A percentile compares a stretch with the other conserved stretches of the same genome.
phyloP scores from a whole-genome alignment of 148 eudicot genomes.

The Cornus florida region DNA sequence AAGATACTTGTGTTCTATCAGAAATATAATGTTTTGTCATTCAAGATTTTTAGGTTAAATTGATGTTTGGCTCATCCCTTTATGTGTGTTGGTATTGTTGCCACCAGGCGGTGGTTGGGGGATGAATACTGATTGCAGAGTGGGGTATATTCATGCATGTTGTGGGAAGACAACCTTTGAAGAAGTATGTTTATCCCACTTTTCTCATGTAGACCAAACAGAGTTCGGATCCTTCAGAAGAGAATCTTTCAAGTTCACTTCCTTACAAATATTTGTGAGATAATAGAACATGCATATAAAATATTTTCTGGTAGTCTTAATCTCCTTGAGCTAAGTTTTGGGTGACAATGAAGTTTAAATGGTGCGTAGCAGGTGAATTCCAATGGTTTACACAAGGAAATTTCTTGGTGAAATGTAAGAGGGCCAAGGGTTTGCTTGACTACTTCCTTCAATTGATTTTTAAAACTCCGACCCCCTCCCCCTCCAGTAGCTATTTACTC shows the following conservation, averaged over 20 bases:
- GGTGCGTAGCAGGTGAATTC: not conserved
- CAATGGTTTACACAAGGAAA: not conserved
- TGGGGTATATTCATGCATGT: too few relatives aligned
- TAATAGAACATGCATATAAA: not conserved
- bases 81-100: not conserved
- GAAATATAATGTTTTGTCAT: not conserved
- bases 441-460: too few relatives aligned
- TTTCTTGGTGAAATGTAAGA: not conserved
- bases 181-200: not conserved
- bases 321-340: not conserved
- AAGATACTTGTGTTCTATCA: not conserved
- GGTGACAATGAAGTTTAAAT: not conserved
- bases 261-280: not conserved
- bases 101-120: not conserved
- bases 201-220: not conserved
- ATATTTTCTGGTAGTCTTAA: not conserved
- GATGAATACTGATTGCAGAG: too few relatives aligned
- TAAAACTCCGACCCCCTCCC: not conserved
- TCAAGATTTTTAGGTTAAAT: not conserved
- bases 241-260: not conserved
- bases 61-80: not conserved
- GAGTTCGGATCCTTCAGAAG: not conserved
- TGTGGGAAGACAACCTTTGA: not conserved
- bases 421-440: not conserved
- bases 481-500: not conserved